These are phyloP conservation scores for Arthrobotrys megalospora DNA, from an alignment of 2,329 filamentous ascomycete genomes.

Conservation along the genomic window DNA sequence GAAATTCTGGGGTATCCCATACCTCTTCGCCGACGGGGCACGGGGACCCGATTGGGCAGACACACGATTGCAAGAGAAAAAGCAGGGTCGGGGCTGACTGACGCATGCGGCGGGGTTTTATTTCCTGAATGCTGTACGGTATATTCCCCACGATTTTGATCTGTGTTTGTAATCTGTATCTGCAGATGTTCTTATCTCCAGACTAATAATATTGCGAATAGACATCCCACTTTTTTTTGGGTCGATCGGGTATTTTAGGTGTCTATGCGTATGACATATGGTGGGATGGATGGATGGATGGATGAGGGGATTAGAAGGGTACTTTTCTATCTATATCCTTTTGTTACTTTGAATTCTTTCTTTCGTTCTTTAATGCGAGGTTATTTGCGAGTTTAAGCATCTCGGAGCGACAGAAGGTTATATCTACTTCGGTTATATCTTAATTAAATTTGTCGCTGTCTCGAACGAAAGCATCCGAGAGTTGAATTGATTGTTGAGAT, in stretches of 20 bases:
- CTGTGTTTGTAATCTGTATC: slow-evolving; percentile 13
- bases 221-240: slow-evolving; percentile 12
- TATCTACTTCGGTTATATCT: too few species aligned
- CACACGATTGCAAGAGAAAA: neutral
- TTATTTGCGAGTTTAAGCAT: neutral
- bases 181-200: slow-evolving; percentile 24
- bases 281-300: neutral
- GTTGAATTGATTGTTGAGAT: too few species aligned
- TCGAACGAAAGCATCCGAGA: neutral
- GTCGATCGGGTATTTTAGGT: slow-evolving; percentile 4
- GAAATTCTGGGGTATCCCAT: slow-evolving; percentile 29
- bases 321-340: slow-evolving; percentile 15
- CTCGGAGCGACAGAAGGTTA: neutral
- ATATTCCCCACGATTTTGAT: slow-evolving; percentile 51
- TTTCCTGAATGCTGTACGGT: neutral
- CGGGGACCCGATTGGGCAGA: slow-evolving; percentile 42
- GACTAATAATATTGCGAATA: neutral
- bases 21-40: slow-evolving; percentile 46
- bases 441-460: slow-evolving; percentile 1
- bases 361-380: neutral
- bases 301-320: slow-evolving; percentile 40
- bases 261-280: neutral
- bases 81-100: slow-evolving; percentile 43
- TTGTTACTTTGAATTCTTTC: neutral
- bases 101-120: slow-evolving; percentile 52